These are phyloP conservation scores for Rosa persica DNA, from an alignment of 306 rosid species.

Conservation along the genomic window DNA sequence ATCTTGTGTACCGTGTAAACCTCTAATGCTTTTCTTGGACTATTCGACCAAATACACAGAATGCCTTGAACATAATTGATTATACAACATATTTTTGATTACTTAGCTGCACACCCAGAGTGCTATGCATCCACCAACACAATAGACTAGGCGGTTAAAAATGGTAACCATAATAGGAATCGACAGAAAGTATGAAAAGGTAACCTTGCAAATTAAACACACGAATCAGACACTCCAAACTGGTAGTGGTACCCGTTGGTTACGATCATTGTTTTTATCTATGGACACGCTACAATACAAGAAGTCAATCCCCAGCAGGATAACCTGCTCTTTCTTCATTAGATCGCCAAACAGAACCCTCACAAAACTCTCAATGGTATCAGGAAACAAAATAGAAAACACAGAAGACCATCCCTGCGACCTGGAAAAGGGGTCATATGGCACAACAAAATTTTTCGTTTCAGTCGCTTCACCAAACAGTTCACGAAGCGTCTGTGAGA, in stretches of 20 bases:
- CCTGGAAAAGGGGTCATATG: slow-evolving; percentile 22
- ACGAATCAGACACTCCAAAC: not conserved
- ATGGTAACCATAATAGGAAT: not conserved
- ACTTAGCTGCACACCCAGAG: not conserved
- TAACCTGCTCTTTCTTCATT: slow-evolving; percentile 12
- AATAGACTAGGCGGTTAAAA: not conserved
- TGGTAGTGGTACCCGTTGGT: not conserved
- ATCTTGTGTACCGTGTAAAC: not conserved
- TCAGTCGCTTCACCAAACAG: slow-evolving; percentile 11
- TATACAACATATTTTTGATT: too few relatives aligned
- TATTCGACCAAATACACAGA: too few relatives aligned
- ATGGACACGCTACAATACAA: not conserved
- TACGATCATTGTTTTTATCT: not conserved
- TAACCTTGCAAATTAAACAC: not conserved
- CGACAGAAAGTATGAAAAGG: not conserved
- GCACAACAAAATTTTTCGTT: slow-evolving; percentile 20
- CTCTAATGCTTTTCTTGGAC: too few relatives aligned
- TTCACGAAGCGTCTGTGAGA: slow-evolving; percentile 11
- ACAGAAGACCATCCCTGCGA: slow-evolving; percentile 15
- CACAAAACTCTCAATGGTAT: slow-evolving; percentile 11
- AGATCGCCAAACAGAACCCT: not conserved
- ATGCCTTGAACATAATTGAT: not conserved
- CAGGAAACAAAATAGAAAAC: slow-evolving; percentile 1
- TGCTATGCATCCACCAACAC: not conserved
- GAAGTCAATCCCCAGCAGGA: not conserved